A percentile compares a stretch with the other conserved stretches of the same genome.
These are phyloP conservation scores for Mycena vitilis DNA, from an alignment of 768 basidiomycete genomes.

Conservation along the genomic window DNA sequence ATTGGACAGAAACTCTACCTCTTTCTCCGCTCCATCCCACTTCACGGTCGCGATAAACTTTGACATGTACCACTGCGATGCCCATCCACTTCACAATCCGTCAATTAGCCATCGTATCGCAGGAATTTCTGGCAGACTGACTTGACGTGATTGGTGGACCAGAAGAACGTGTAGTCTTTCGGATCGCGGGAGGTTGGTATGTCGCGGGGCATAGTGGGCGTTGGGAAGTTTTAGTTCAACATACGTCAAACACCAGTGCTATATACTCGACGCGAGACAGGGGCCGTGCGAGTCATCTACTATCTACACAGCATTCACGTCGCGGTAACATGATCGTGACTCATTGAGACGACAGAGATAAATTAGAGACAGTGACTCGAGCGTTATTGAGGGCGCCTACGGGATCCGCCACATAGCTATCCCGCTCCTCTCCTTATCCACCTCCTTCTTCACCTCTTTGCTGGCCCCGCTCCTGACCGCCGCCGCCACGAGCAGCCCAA, in stretches of 20 bases:
- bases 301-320: not conserved
- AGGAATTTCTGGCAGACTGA: slow-evolving; percentile 39
- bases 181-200: not conserved
- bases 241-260: not conserved
- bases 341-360: not conserved
- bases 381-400: not conserved
- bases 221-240: not conserved
- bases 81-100: slow-evolving; percentile 52
- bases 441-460: slow-evolving; percentile 64
- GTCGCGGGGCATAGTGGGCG: slow-evolving; percentile 2
- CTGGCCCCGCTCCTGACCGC: slow-evolving; percentile 65
- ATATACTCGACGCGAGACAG: not conserved
- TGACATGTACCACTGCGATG: slow-evolving; percentile 61
- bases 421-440: slow-evolving; percentile 68
- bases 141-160: slow-evolving; percentile 56
- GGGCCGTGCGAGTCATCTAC: slow-evolving; percentile 5
- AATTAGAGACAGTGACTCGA: no score
- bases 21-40: slow-evolving; percentile 45
- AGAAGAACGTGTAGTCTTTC: slow-evolving; percentile 57
- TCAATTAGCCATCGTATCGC: not conserved
- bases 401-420: slow-evolving; percentile 67
- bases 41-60: slow-evolving; percentile 55
- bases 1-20: slow-evolving; percentile 56
- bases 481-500: slow-evolving; percentile 63
- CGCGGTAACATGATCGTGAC: not conserved